These are phyloP conservation scores for Malassezia sympodialis DNA, from an alignment of 1,284 basidiomycete genomes.

Conservation along the genomic window DNA sequence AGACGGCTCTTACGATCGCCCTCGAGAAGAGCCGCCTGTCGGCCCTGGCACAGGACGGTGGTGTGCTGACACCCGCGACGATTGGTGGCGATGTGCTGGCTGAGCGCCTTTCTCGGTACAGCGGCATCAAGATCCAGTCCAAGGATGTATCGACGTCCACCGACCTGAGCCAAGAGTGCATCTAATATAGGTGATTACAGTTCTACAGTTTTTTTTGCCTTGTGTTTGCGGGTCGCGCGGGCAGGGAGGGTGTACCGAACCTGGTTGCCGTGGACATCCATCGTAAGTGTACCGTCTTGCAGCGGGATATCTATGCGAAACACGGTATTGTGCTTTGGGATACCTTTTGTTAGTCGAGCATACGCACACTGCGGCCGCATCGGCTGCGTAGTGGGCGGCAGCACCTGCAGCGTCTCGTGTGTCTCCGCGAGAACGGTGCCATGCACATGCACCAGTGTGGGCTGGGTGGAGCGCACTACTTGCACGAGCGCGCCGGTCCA, in stretches of 20 bases:
- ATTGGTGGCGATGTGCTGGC: conserved; percentile 65
- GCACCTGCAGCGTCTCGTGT: conserved; percentile 11
- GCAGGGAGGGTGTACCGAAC: conserved; percentile 13
- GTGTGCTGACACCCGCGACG: conserved; percentile 66
- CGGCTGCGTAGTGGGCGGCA: not conserved
- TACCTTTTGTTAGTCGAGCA: not conserved
- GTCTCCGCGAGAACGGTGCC: conserved; percentile 16
- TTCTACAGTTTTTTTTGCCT: conserved; percentile 14
- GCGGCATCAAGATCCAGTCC: conserved; percentile 53
- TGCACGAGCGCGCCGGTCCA: conserved; percentile 8
- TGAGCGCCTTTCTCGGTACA: conserved; percentile 57
- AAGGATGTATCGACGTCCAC: conserved; percentile 5
- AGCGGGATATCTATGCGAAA: conserved; percentile 9
- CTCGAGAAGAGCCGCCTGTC: conserved; percentile 55
- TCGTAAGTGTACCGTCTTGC: not conserved
- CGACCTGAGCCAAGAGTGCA: not conserved
- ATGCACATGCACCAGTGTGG: conserved; percentile 9
- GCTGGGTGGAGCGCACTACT: conserved; percentile 15
- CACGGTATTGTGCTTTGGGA: conserved; percentile 14
- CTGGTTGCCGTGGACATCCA: conserved; percentile 14
- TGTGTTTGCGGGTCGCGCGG: conserved; percentile 16
- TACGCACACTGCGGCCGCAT: not conserved
- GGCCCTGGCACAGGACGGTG: conserved; percentile 57
- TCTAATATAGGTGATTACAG: not conserved
- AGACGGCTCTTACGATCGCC: conserved; percentile 62